Percentiles rank a stretch among this genome's conserved stretches.
Conservation (phyloP, 2,329 filamentous ascomycete species). For the Fusarium poae region DNA sequence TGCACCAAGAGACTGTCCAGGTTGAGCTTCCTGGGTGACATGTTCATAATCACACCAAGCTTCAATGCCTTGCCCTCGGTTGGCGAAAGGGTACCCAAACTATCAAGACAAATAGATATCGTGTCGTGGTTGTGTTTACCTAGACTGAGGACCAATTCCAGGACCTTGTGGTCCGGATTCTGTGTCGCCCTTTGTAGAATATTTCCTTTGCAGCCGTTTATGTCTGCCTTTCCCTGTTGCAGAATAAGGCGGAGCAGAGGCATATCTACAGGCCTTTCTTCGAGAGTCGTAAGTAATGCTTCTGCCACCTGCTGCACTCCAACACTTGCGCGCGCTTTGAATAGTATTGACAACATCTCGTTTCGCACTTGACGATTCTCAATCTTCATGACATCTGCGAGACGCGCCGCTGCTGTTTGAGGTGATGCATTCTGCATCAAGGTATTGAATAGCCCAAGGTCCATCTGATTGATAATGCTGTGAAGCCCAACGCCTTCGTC, state of each 20-base stretch:
- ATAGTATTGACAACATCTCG: conserved; percentile 62
- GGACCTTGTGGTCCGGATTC: conserved; percentile 61
- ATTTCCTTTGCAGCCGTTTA: conserved; percentile 63
- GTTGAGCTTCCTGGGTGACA: conserved; percentile 58
- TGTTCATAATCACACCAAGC: conserved; percentile 61
- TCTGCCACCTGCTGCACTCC: conserved; percentile 58
- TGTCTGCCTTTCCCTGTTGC: conserved; percentile 64
- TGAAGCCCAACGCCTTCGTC: conserved; percentile 64
- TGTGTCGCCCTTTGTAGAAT: conserved; percentile 58
- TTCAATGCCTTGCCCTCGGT: conserved; percentile 64
- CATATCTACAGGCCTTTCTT: conserved; percentile 63
- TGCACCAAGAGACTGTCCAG: conserved; percentile 62
- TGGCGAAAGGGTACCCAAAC: conserved; percentile 59
- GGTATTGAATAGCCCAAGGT: conserved; percentile 60
- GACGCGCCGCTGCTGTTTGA: conserved; percentile 61
- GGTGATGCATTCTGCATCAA: conserved; percentile 63
- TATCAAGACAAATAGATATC: conserved; percentile 59
- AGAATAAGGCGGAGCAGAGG: conserved; percentile 63
- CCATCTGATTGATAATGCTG: conserved; percentile 62
- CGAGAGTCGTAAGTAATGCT: conserved; percentile 59
- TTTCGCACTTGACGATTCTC: conserved; percentile 58
- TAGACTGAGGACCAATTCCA: conserved; percentile 62
- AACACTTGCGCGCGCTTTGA: conserved; percentile 60
- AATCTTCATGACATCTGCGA: conserved; percentile 63
- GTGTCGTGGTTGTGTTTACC: conserved; percentile 61